Evolutionary conservation across 1,284 basidiomycete species (phyloP), one percentile per base, ranked within the genome.

Genomic region (Sanghuangporus baumii): DNA sequence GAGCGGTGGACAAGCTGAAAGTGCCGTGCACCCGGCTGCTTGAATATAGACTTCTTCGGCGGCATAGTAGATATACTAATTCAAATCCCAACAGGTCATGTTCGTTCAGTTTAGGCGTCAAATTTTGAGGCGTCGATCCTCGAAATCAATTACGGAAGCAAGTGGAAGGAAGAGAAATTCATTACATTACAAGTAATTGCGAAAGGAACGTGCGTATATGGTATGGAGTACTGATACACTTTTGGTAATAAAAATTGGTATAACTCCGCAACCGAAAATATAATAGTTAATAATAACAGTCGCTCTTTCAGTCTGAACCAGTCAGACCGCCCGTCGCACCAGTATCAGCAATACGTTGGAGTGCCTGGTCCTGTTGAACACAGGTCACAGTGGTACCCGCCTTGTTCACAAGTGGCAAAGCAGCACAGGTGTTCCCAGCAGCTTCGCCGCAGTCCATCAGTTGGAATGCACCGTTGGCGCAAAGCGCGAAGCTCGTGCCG

Each of bases 1-100:
- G 96, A 98, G 66, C 97, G 85, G 74, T 99, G 95, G 31, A 99
- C 96, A 56, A 99, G 90, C 79, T 98, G 94, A 70, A 96, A 98
- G 75, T 98, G 94, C 73, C 91, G 87, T 61, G 91, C 87, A 6
- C 91, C 90, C 9, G 94, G 91, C 69, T 88, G 88, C 67, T 94
- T 88, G 79, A 93, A 99, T 70, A 95, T 87, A 34, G 94, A 96
- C 76, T 57, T 88, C 76, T 57, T 88, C 78, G 62, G 55, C 14
- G 62, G 50, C 62, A 64, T 64, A 34, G 16, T 54, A 20, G 26
- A 8, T 54, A 18, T 16, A 37, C 31, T 6, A 36, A 23, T 23
- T 23, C 23, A 23, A 54, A n/a, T 46, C 20, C 14, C 43, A 14
- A 11, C 7, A 18, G 16, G 16, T 14, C 43, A 16, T 51, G n/a